These are phyloP conservation scores for Pseudogymnoascus sp. DNA, from an alignment of 2,329 filamentous ascomycete genomes.

Conservation along the genomic window DNA sequence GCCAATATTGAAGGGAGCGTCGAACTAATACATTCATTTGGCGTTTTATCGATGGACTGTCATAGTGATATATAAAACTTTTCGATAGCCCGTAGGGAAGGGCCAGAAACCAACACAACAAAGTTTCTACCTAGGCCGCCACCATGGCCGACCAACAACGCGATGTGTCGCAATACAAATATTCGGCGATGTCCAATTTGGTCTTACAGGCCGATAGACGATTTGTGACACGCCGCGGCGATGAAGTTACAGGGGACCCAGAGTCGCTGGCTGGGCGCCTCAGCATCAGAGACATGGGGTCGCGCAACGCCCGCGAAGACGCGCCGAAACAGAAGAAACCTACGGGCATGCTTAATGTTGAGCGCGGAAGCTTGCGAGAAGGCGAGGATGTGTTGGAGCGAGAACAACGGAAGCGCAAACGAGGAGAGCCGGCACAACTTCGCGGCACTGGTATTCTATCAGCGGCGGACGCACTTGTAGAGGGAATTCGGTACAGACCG, in stretches of 20 bases:
- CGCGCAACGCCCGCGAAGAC: slow-evolving; percentile 67
- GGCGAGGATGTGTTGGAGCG: slow-evolving; percentile 75
- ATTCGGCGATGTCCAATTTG: slow-evolving; percentile 99
- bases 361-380: slow-evolving; percentile 68
- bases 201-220: slow-evolving; percentile 98
- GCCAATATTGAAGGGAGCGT: slow-evolving; percentile 3
- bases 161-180: slow-evolving; percentile 96
- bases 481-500: slow-evolving; percentile 86
- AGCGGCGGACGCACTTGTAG: slow-evolving; percentile 76
- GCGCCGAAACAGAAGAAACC: slow-evolving; percentile 69
- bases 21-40: slow-evolving; percentile 8
- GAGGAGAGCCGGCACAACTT: slow-evolving; percentile 60
- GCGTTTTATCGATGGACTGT: slow-evolving; percentile 4
- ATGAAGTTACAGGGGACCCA: slow-evolving; percentile 93
- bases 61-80: slow-evolving; percentile 7
- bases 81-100: slow-evolving; percentile 7
- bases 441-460: slow-evolving; percentile 72
- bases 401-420: slow-evolving; percentile 79
- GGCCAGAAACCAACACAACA: slow-evolving; percentile 6
- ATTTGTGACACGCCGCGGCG: slow-evolving; percentile 83
- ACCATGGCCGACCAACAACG: slow-evolving; percentile 65
- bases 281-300: slow-evolving; percentile 91
- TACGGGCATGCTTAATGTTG: slow-evolving; percentile 56
- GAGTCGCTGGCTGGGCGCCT: slow-evolving; percentile 93
- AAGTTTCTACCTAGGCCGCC: slow-evolving; percentile 12